Evolutionary conservation across 2,329 filamentous ascomycete genomes (phyloP), one percentile per base, ranked within the genome.

Genomic region (Phaeosphaeria sp.): DNA sequence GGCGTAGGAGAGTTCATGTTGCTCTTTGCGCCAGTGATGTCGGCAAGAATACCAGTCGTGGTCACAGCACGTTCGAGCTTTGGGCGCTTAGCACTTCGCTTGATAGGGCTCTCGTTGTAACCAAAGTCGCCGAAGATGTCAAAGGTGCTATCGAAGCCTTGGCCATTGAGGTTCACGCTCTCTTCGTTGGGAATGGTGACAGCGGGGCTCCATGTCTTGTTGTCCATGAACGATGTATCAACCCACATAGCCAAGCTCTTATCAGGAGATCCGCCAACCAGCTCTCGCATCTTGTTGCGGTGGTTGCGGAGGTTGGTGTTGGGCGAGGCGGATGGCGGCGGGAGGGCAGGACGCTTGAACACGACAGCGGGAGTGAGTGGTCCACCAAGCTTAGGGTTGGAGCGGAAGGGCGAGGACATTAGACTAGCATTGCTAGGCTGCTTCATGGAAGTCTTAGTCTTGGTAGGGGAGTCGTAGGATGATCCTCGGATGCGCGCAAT

Each of bases 401-500:
- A 64, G 21, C 74, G 73, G 60, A 76, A 75, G 2, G 80, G 80
- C 21, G 80, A 81, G 1, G 80, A 81, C 51, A 72, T 72, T 48
- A 76, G 71, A 41, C 67, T 65, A 21, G 69, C 64, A 43, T 56
- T 66, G 50, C 56, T 65, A 10, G 77, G 72, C 46, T 85, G 84
- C 36, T 83, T 81, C 59, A 83, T 80, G 55, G 81, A 81, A 13
- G 85, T 83, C 43, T 88, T 84, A 67, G 81, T 79, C 79, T 92
- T 93, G 50, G 88, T 91, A 4, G 95, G 95, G 72, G 93, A 98
- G 71, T 97, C 93, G 69, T 93, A 94, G 1, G 93, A 97, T 1
- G 94, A 97, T 61, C 91, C 91, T 65, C 95, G 90, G 53, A 98
- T 89, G 42, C 94, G 91, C 46, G 91, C 91, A 81, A 99, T 97